Percentiles rank a stretch among this genome's conserved stretches.
Conservation (phyloP, 768 basidiomycete species). For the Asterophora lycoperdoides region DNA sequence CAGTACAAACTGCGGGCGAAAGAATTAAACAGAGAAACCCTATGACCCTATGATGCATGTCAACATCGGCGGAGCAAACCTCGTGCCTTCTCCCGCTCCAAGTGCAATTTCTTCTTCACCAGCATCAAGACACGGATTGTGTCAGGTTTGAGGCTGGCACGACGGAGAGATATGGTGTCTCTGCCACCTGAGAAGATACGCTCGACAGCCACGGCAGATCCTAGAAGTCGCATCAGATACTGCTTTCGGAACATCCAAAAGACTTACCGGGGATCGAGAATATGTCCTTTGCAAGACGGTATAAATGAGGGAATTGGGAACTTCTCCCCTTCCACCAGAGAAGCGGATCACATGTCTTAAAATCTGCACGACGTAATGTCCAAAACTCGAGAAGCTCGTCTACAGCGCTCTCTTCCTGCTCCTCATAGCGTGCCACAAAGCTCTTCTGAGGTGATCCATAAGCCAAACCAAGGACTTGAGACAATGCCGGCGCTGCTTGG, state of each 20-base stretch:
- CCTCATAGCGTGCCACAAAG: background rate
- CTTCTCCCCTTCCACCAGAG: slow-evolving; percentile 25
- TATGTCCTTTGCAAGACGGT: slow-evolving; percentile 15
- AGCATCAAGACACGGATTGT: no score
- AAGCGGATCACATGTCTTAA: slow-evolving; percentile 24
- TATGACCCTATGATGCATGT: no score
- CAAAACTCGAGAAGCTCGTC: slow-evolving; percentile 24
- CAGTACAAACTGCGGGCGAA: no score
- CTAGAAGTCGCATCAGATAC: slow-evolving; percentile 7
- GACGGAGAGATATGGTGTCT: slow-evolving; percentile 19
- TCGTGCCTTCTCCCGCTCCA: no score
- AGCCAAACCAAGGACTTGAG: no score
- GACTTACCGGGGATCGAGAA: slow-evolving; percentile 18
- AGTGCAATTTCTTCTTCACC: no score
- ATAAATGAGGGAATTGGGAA: slow-evolving; percentile 18
- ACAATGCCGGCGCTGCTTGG: background rate
- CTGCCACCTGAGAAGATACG: slow-evolving; percentile 17
- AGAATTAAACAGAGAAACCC: no score
- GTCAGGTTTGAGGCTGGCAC: slow-evolving; percentile 19
- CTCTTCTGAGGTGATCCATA: background rate
- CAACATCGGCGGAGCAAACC: no score
- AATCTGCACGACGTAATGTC: slow-evolving; percentile 21
- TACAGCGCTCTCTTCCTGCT: background rate
- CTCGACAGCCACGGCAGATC: slow-evolving; percentile 21
- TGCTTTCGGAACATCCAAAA: background rate